Evolutionary conservation across 495 filamentous ascomycete species (phyloP).

Genomic region (Aspergillus hancockii): DNA sequence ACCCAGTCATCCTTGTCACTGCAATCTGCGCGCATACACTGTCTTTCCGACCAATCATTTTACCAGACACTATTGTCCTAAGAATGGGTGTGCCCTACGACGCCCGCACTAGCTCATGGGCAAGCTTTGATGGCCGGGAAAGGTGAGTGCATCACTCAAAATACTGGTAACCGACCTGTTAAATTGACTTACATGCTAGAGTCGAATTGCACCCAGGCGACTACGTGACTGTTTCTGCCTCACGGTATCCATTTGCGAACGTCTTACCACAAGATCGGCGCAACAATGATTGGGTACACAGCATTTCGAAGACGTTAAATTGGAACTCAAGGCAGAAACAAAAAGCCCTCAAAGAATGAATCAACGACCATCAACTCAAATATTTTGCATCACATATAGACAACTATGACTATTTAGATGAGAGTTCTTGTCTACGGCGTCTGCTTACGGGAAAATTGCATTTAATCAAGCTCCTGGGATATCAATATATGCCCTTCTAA

Average conservation of each 20-base stretch:
- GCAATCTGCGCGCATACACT: slow-evolving; percentile 96
- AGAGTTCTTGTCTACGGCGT: neutral
- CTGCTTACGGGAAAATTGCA: neutral
- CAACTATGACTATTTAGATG: slow-evolving; percentile 4
- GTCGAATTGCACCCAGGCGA: slow-evolving; percentile 86
- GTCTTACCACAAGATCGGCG: slow-evolving; percentile 73
- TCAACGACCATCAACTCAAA: neutral
- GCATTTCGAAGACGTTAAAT: slow-evolving; percentile 83
- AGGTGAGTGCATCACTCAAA: slow-evolving; percentile 42
- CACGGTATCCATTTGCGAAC: slow-evolving; percentile 88
- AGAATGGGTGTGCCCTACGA: slow-evolving; percentile 91
- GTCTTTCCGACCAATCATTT: slow-evolving; percentile 91
- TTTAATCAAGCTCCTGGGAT: neutral
- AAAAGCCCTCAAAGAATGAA: slow-evolving; percentile 53
- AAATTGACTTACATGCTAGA: slow-evolving; percentile 32
- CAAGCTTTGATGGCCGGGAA: slow-evolving; percentile 93
- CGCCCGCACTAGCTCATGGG: slow-evolving; percentile 87
- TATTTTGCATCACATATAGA: neutral
- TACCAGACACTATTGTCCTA: slow-evolving; percentile 92
- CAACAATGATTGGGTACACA: slow-evolving; percentile 91
- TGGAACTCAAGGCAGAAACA: slow-evolving; percentile 87
- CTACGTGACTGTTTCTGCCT: slow-evolving; percentile 93
- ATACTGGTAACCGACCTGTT: neutral
- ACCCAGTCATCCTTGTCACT: slow-evolving; percentile 93
- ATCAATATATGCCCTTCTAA: neutral